Evolutionary conservation across 768 basidiomycete genomes (phyloP).

Genomic region (Boletus reticuloceps): DNA sequence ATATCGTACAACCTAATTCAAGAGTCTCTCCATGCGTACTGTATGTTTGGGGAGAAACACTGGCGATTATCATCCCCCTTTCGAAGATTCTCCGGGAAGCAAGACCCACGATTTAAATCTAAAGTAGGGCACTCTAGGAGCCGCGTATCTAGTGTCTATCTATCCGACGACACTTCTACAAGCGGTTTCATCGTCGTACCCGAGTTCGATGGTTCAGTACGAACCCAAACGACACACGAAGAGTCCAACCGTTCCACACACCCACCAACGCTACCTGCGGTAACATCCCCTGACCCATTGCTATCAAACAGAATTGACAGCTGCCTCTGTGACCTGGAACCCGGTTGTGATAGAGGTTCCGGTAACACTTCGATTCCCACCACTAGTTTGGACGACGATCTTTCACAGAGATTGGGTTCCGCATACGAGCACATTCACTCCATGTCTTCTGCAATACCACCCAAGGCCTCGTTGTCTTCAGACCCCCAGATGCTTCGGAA

Average conservation of each 20-base stretch:
- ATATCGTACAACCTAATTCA: not conserved
- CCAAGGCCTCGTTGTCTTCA: constrained; percentile 12
- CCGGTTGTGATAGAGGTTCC: not conserved
- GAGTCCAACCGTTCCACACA: not conserved
- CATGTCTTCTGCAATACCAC: constrained; percentile 17
- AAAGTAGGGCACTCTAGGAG: constrained; percentile 3
- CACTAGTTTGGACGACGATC: constrained; percentile 14
- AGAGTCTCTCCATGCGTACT: constrained; percentile 8
- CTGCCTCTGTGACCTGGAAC: not conserved
- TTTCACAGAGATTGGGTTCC: constrained; percentile 17
- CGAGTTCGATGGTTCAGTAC: constrained; percentile 21
- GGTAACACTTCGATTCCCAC: not conserved
- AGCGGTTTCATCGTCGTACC: constrained; percentile 20
- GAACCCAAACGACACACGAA: not conserved
- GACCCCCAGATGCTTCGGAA: constrained; percentile 27
- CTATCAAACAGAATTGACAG: not conserved
- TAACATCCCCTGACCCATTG: not conserved
- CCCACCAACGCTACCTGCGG: not conserved
- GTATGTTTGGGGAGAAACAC: constrained; percentile 25
- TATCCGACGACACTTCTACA: constrained; percentile 14
- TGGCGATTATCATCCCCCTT: constrained; percentile 25
- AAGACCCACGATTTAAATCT: not conserved
- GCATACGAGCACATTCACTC: constrained; percentile 26
- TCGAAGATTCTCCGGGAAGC: constrained; percentile 11
- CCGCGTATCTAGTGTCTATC: constrained; percentile 21